Base-by-base conservation (phyloP, 2,329 filamentous ascomycete species). In the Fusarium cicatricum region DNA sequence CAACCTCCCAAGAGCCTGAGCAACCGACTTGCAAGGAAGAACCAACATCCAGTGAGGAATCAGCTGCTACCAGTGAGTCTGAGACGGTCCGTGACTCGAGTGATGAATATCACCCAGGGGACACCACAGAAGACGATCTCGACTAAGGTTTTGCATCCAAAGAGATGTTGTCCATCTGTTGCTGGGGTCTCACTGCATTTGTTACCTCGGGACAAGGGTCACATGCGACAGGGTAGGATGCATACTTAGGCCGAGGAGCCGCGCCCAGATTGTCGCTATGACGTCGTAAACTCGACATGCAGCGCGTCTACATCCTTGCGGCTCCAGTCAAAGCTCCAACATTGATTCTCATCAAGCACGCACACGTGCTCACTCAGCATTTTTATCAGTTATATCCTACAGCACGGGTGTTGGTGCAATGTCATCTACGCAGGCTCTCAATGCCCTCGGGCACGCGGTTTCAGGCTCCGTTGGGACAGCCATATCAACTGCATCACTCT, bases 391-490 rank as follows among this genome's bases (percentile, higher is more conserved):
- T 31, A 23, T 12, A 17, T 21, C 10, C 34, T 26, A 10, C 12
- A 16, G 32, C 32, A 17, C 12, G 26, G 16, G 12, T 31, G 14
- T 12, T 40, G 10, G 39, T 51, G 29, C 46, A 46, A 73, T 73
- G 73, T 58, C 63, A 55, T 79, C 69, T 26, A 66, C 65, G 31
- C 68, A 70, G 38, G 72, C 69, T 19, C 82, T 95, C 5, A 89
- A 90, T 43, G 90, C 91, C 29, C 78, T 96, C 9, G 90, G 91
- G 38, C 92, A 96, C 78, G 92, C 91, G 48, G 74, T 91, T 28
- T 92, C 92, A 4, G 92, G 92, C 45, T 90, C 91, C 5, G 78
- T 87, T 0, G 92, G 91, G 31, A 90, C 91, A 1, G 89, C 90
- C 14, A 82, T 94, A 55, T 90, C 92, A 11, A 94, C 93, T 66